phyloP scores from a whole-genome alignment of 2,329 filamentous ascomycete species.

The Xylariales sp. region DNA sequence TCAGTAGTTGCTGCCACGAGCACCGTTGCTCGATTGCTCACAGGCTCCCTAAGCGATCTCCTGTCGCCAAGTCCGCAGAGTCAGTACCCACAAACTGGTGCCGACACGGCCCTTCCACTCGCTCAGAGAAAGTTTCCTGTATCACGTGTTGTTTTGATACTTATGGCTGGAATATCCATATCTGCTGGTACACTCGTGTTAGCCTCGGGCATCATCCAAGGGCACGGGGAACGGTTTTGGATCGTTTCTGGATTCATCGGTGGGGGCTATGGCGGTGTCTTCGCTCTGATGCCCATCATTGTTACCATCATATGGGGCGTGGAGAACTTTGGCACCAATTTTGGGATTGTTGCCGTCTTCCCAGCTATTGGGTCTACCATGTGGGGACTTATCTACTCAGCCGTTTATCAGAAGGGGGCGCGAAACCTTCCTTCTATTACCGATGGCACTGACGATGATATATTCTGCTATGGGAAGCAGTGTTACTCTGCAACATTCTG shows the following conservation, averaged over 20 bases:
- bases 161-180: slow-evolving; percentile 69
- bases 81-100: slow-evolving; percentile 47
- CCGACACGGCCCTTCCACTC: slow-evolving; percentile 24
- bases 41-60: slow-evolving; percentile 82
- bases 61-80: slow-evolving; percentile 66
- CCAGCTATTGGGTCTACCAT: slow-evolving; percentile 83
- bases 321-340: slow-evolving; percentile 98
- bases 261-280: slow-evolving; percentile 87
- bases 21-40: slow-evolving; percentile 83
- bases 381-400: slow-evolving; percentile 87
- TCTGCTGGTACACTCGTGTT: slow-evolving; percentile 73
- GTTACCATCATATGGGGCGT: slow-evolving; percentile 98
- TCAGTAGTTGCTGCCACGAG: slow-evolving; percentile 88
- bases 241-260: slow-evolving; percentile 80
- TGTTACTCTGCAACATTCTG: slow-evolving; percentile 84
- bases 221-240: slow-evolving; percentile 76
- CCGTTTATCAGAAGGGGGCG: slow-evolving; percentile 68
- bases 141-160: slow-evolving; percentile 75
- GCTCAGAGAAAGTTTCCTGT: slow-evolving; percentile 47
- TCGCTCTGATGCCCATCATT: slow-evolving; percentile 84
- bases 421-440: slow-evolving; percentile 31
- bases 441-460: slow-evolving; percentile 36
- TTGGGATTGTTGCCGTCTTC: slow-evolving; percentile 90
- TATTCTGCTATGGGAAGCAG: slow-evolving; percentile 72
- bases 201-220: slow-evolving; percentile 69